phyloP scores from a whole-genome alignment of 441 rosid genomes.

The Pelargonium cotyledonis region DNA sequence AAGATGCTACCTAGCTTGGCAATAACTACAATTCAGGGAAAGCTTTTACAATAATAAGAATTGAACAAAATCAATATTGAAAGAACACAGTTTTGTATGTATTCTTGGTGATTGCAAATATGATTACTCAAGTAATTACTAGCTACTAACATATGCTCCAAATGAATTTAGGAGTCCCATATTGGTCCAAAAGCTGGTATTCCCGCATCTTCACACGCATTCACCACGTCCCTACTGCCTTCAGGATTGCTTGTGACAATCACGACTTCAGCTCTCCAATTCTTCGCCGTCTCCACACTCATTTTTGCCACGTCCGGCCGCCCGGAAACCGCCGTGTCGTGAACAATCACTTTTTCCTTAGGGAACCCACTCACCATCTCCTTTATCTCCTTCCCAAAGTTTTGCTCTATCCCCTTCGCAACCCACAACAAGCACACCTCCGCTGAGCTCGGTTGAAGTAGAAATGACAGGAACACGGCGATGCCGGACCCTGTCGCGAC shows the following conservation, averaged over 20 bases:
- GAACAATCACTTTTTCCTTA: slow-evolving; percentile 51
- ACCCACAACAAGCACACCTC: slow-evolving; percentile 59
- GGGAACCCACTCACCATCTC: slow-evolving; percentile 48
- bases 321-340: slow-evolving; percentile 53
- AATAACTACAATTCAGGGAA: too few species aligned
- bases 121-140: too few species aligned
- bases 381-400: slow-evolving; percentile 57
- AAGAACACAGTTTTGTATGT: too few species aligned
- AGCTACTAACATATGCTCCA: too few species aligned
- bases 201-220: slow-evolving; percentile 47
- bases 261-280: slow-evolving; percentile 61
- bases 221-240: slow-evolving; percentile 68
- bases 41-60: too few species aligned
- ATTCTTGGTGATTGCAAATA: too few species aligned
- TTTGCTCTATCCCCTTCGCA: slow-evolving; percentile 62
- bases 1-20: too few species aligned
- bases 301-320: slow-evolving; percentile 57
- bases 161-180: slow-evolving; percentile 57
- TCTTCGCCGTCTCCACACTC: slow-evolving; percentile 57
- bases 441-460: slow-evolving; percentile 52
- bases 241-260: slow-evolving; percentile 79
- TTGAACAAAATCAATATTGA: too few species aligned
- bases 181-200: slow-evolving; percentile 76
- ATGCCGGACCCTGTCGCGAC: slow-evolving; percentile 82
- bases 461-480: slow-evolving; percentile 62